Evolutionary conservation across 2,329 filamentous ascomycete genomes (phyloP).

Genomic region (Orbilia javanica): DNA sequence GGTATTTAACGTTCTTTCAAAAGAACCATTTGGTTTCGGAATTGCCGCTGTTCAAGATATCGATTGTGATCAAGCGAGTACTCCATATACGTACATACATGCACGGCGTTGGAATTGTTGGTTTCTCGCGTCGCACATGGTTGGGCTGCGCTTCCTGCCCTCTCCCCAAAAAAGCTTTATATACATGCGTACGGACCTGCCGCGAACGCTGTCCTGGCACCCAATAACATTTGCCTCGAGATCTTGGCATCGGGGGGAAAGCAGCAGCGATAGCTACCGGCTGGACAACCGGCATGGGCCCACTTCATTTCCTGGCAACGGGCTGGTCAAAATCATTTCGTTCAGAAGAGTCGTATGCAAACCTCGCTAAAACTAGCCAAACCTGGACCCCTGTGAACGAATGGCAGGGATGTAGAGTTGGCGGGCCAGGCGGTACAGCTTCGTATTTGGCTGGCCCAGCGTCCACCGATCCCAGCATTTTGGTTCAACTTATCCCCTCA

Average conservation of each 20-base stretch:
- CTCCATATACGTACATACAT: too few relatives aligned
- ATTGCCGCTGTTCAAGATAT: too few relatives aligned
- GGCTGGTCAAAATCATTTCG: constrained; percentile 7
- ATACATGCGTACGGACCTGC: background rate
- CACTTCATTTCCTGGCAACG: background rate
- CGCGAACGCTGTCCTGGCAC: background rate
- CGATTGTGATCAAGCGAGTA: too few relatives aligned
- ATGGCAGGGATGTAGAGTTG: constrained; percentile 1
- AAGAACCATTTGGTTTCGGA: too few relatives aligned
- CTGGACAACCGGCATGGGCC: background rate
- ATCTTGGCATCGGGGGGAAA: background rate
- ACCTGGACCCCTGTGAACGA: constrained; percentile 8
- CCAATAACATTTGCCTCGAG: background rate
- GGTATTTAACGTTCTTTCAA: too few relatives aligned
- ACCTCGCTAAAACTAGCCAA: constrained; percentile 28
- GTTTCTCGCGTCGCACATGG: background rate
- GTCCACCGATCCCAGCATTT: constrained; percentile 8
- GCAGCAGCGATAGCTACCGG: constrained; percentile 4
- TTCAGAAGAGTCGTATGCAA: constrained; percentile 12
- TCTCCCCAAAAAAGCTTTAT: too few relatives aligned
- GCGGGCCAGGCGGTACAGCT: constrained; percentile 28
- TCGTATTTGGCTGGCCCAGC: constrained; percentile 31
- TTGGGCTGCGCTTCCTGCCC: background rate
- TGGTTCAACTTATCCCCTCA: constrained; percentile 23
- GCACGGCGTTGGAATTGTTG: background rate